Conservation (phyloP, 2,329 filamentous ascomycete genomes). For the Alternaria alternata region DNA sequence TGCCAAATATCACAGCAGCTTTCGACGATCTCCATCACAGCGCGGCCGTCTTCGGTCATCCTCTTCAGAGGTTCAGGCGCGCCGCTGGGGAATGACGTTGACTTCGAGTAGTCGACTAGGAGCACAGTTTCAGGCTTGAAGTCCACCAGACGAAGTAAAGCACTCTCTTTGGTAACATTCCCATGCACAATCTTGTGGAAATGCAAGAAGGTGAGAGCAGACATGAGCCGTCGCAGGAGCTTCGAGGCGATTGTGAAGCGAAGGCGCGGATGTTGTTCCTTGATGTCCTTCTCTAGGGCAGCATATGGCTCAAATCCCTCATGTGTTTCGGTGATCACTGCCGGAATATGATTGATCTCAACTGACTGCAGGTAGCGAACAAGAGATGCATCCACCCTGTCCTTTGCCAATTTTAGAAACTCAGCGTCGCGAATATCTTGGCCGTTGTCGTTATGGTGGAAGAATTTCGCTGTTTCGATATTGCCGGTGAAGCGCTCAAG, state of each 20-base stretch:
- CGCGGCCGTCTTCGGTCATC: slow-evolving; percentile 17
- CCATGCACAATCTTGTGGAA: slow-evolving; percentile 23
- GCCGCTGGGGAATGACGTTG: slow-evolving; percentile 1
- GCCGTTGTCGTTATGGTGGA: not conserved
- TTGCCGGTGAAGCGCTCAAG: slow-evolving; percentile 24
- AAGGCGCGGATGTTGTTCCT: slow-evolving; percentile 17
- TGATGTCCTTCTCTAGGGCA: slow-evolving; percentile 9
- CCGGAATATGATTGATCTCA: slow-evolving; percentile 17
- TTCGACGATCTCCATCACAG: slow-evolving; percentile 24
- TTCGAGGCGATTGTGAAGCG: slow-evolving; percentile 23
- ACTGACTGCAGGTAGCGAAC: slow-evolving; percentile 20
- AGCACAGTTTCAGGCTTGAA: slow-evolving; percentile 11
- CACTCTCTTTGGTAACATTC: slow-evolving; percentile 14
- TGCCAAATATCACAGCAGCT: slow-evolving; percentile 30
- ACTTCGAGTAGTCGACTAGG: slow-evolving; percentile 24
- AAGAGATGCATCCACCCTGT: slow-evolving; percentile 15
- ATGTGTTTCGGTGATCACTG: slow-evolving; percentile 25
- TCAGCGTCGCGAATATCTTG: slow-evolving; percentile 17
- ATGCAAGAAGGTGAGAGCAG: slow-evolving; percentile 25
- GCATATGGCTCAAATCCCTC: slow-evolving; percentile 20
- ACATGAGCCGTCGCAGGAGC: slow-evolving; percentile 24
- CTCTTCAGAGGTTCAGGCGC: slow-evolving; percentile 10
- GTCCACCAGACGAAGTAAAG: slow-evolving; percentile 19
- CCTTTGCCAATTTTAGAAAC: slow-evolving; percentile 21
- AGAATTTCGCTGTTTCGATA: slow-evolving; percentile 23